Conservation (phyloP, 495 filamentous ascomycete species). For the Podospora fimiseda region DNA sequence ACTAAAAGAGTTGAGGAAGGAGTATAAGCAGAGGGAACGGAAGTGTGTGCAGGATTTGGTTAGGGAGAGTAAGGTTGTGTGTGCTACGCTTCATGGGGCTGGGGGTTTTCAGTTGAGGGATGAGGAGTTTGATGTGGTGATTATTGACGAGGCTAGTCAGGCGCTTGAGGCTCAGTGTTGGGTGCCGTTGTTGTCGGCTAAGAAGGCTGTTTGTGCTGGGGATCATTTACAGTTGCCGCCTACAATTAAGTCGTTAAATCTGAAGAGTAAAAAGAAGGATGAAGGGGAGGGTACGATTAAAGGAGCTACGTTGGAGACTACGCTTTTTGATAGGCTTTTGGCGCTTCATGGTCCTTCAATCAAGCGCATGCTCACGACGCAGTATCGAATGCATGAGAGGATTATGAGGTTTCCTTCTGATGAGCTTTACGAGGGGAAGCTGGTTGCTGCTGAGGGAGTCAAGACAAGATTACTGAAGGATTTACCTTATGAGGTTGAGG, state of each 20-base stretch:
- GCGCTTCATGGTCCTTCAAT: constrained; percentile 72
- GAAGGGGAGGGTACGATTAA: constrained; percentile 24
- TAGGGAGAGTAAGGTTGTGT: constrained; percentile 71
- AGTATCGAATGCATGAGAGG: constrained; percentile 94
- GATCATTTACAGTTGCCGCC: constrained; percentile 93
- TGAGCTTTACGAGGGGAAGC: constrained; percentile 74
- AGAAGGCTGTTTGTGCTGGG: constrained; percentile 84
- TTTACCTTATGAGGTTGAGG: constrained; percentile 69
- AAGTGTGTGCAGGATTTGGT: constrained; percentile 73
- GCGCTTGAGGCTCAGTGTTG: constrained; percentile 96
- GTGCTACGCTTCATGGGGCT: constrained; percentile 88
- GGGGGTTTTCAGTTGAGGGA: constrained; percentile 76
- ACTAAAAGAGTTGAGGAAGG: constrained; percentile 75
- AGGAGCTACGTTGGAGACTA: constrained; percentile 65
- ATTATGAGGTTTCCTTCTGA: constrained; percentile 94
- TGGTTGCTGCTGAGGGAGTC: constrained; percentile 74
- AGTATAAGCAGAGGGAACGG: constrained; percentile 79
- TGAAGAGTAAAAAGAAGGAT: constrained; percentile 37
- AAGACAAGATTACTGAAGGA: constrained; percentile 66
- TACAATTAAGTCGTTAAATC: constrained; percentile 78
- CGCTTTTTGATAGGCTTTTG: constrained; percentile 85
- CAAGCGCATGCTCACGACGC: constrained; percentile 93
- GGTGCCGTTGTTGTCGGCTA: constrained; percentile 78
- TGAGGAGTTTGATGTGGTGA: constrained; percentile 84
- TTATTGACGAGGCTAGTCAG: constrained; percentile 94